phyloP scores from a whole-genome alignment of 805 yeast species.

The Zygosaccharomyces kombuchaensis region DNA sequence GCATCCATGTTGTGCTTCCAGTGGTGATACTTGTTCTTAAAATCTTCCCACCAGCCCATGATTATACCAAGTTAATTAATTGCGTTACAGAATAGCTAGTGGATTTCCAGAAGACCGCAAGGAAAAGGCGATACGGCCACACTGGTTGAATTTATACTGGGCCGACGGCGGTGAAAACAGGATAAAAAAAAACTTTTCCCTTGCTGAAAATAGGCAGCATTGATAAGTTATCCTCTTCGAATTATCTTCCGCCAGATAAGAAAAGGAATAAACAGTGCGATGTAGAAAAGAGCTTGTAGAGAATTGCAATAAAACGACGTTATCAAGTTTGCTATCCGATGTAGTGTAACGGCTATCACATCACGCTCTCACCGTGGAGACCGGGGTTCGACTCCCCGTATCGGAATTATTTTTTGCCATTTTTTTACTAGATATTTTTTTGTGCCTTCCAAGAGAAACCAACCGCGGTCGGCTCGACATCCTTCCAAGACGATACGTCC shows the following conservation, averaged over 20 bases:
- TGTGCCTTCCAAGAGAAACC: too few species aligned
- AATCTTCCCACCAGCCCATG: constrained; percentile 16
- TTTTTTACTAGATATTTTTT: not conserved
- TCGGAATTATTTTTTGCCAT: constrained; percentile 15
- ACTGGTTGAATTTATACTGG: not conserved
- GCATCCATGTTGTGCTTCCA: constrained; percentile 23
- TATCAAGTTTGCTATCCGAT: constrained; percentile 15
- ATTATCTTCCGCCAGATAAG: not conserved
- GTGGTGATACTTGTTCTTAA: constrained; percentile 18
- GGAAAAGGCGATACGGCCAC: too few species aligned
- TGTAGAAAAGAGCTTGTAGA: too few species aligned
- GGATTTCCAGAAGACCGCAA: too few species aligned
- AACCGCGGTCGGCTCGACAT: too few species aligned
- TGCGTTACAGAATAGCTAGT: not conserved
- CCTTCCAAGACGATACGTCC: too few species aligned
- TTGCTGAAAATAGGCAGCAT: not conserved
- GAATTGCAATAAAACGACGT: too few species aligned
- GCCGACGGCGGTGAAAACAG: not conserved
- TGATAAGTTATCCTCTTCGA: not conserved
- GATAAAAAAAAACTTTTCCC: not conserved
- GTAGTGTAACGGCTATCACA: constrained; percentile 28
- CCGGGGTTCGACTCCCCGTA: constrained; percentile 28
- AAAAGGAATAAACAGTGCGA: too few species aligned
- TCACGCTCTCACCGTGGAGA: constrained; percentile 27
- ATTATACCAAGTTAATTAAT: not conserved